Evolutionary conservation across 306 rosid species (phyloP).

Genomic region (Clitoria ternatea): DNA sequence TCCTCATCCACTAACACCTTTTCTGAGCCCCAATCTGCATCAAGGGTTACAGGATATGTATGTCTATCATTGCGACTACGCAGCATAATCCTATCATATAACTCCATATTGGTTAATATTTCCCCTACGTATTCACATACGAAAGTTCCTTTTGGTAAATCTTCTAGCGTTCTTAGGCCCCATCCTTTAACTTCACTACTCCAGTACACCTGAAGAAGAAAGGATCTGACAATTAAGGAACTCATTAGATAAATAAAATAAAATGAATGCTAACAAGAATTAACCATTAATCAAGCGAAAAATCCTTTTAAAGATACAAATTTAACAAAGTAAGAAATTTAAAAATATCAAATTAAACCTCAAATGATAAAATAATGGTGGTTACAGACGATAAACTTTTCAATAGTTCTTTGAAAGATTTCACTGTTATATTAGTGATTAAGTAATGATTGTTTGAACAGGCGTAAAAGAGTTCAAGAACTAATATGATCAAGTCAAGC

Average conservation of each 20-base stretch:
- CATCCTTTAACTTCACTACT: slow-evolving; percentile 68
- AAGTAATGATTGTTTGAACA: too few relatives aligned
- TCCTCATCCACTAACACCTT: slow-evolving; percentile 59
- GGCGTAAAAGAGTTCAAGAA: too few relatives aligned
- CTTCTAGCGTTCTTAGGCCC: slow-evolving; percentile 69
- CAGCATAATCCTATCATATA: slow-evolving; percentile 47
- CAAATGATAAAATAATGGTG: too few relatives aligned
- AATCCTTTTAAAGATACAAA: too few relatives aligned
- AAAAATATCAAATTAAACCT: too few relatives aligned
- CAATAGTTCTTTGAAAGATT: too few relatives aligned
- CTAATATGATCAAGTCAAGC: too few relatives aligned
- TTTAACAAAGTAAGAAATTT: too few relatives aligned
- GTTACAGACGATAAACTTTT: too few relatives aligned
- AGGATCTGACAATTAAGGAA: not conserved
- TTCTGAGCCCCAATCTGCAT: slow-evolving; percentile 88
- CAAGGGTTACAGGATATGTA: slow-evolving; percentile 76
- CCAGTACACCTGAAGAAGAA: slow-evolving; percentile 52
- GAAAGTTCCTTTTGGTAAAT: slow-evolving; percentile 63
- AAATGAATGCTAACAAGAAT: not conserved
- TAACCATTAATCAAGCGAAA: not conserved
- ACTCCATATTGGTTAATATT: slow-evolving; percentile 68
- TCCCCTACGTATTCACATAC: slow-evolving; percentile 83
- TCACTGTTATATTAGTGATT: too few relatives aligned
- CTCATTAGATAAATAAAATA: not conserved
- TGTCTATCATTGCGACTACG: slow-evolving; percentile 46